Percentiles rank a stretch among this genome's conserved stretches.
These are phyloP conservation scores for Primulina eburnea DNA, from an alignment of 257 asterid species.

Conservation along the genomic window DNA sequence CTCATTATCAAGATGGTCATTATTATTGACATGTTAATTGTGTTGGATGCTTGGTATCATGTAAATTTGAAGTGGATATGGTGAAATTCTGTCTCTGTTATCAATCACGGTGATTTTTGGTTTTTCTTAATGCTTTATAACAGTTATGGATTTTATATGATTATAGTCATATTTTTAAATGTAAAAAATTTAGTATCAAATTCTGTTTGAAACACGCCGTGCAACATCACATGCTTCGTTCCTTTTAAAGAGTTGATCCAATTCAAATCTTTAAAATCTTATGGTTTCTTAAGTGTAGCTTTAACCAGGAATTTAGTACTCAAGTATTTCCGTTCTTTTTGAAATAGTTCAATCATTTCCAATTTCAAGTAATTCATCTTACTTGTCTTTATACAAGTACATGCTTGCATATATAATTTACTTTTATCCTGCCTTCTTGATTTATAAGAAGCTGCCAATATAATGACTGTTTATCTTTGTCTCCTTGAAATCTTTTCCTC, in stretches of 20 bases:
- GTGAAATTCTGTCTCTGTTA: not conserved
- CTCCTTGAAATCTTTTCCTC: constrained; percentile 23
- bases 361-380: constrained; percentile 9
- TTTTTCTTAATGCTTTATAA: not conserved
- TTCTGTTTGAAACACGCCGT: not conserved
- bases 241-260: not conserved
- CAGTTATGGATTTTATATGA: no score
- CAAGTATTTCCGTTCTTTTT: no score
- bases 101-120: not conserved
- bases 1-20: not conserved
- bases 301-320: no score
- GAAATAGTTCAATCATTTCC: not conserved
- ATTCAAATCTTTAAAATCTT: no score
- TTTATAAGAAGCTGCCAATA: not conserved
- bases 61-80: not conserved
- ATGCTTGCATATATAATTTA: not conserved
- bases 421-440: not conserved
- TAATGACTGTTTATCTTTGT: not conserved
- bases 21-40: not conserved
- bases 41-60: constrained; percentile 4
- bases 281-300: no score
- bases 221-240: not conserved
- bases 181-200: no score
- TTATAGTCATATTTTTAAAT: not conserved
- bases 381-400: not conserved